These are phyloP conservation scores for Phyllosticta capitalensis DNA, from an alignment of 2,329 filamentous ascomycete genomes.

Conservation along the genomic window DNA sequence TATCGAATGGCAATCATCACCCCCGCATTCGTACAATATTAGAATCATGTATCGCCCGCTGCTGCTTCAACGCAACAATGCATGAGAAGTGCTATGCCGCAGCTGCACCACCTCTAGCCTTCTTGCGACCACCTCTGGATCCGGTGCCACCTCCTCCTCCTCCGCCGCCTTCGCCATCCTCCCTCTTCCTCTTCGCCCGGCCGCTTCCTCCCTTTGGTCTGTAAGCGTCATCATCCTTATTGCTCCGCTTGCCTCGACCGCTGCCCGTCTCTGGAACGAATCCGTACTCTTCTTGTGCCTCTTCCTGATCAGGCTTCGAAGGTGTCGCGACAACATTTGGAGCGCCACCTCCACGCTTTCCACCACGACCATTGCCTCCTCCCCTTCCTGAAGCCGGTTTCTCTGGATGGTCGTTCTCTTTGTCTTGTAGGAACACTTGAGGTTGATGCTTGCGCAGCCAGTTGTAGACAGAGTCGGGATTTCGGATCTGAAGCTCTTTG, in stretches of 20 bases:
- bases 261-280: conserved; percentile 22
- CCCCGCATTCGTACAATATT: not conserved
- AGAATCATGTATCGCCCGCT: not conserved
- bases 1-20: not conserved
- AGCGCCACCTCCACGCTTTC: conserved; percentile 23
- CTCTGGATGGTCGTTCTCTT: conserved; percentile 34
- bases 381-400: conserved; percentile 22
- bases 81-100: not conserved
- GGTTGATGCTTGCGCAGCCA: conserved; percentile 84
- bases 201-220: conserved; percentile 40
- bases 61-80: not conserved
- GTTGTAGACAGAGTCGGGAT: conserved; percentile 88
- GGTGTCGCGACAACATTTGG: conserved; percentile 22
- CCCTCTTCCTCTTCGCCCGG: conserved; percentile 34
- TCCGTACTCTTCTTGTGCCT: conserved; percentile 29
- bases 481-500: conserved; percentile 52
- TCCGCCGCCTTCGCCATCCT: conserved; percentile 26
- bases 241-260: conserved; percentile 25
- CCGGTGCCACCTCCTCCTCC: not conserved
- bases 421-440: conserved; percentile 74
- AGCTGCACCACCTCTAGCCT: conserved; percentile 4
- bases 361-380: conserved; percentile 19
- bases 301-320: conserved; percentile 27
- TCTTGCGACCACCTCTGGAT: conserved; percentile 1
- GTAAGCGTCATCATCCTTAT: conserved; percentile 36